Conservation (phyloP, 2,329 filamentous ascomycete genomes). For the Domatiomyces globalis region DNA sequence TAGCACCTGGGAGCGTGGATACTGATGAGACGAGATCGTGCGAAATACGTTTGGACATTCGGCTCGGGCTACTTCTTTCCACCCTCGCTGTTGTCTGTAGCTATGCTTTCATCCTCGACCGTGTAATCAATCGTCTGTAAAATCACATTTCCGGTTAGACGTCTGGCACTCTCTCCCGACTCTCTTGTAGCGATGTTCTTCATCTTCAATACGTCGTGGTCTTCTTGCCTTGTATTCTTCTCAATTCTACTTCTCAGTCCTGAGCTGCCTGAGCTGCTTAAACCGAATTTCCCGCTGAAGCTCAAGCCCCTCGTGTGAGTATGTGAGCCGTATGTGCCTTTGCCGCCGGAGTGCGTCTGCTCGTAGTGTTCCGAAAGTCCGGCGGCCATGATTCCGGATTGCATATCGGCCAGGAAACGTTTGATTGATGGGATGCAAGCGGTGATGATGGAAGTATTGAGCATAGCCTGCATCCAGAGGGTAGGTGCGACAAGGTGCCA, state of each 20-base stretch:
- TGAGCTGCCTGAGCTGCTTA: constrained; percentile 3
- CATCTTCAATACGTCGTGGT: constrained; percentile 1
- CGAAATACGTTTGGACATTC: no score
- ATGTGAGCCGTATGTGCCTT: not conserved
- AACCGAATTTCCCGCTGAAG: constrained; percentile 1
- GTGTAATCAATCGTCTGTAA: constrained; percentile 17
- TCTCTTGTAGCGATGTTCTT: constrained; percentile 4
- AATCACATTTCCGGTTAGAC: constrained; percentile 15
- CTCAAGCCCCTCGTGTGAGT: constrained; percentile 1
- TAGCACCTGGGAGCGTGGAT: no score
- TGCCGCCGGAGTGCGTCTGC: constrained; percentile 10
- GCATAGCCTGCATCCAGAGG: constrained; percentile 15
- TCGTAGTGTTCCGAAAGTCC: constrained; percentile 15
- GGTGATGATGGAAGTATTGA: constrained; percentile 18
- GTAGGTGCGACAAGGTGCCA: constrained; percentile 15
- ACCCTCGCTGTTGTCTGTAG: no score
- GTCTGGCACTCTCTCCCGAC: constrained; percentile 13
- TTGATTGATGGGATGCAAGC: constrained; percentile 19
- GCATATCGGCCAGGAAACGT: constrained; percentile 17
- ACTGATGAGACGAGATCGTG: no score
- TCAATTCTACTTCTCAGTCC: not conserved
- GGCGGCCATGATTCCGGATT: constrained; percentile 17
- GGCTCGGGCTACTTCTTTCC: no score
- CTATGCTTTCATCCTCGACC: constrained; percentile 18
- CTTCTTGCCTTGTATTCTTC: constrained; percentile 3